Percentiles rank a stretch among this genome's conserved stretches.
These are phyloP conservation scores for Yamadazyma sp. DNA, from an alignment of 1,139 yeast species.

Conservation along the genomic window DNA sequence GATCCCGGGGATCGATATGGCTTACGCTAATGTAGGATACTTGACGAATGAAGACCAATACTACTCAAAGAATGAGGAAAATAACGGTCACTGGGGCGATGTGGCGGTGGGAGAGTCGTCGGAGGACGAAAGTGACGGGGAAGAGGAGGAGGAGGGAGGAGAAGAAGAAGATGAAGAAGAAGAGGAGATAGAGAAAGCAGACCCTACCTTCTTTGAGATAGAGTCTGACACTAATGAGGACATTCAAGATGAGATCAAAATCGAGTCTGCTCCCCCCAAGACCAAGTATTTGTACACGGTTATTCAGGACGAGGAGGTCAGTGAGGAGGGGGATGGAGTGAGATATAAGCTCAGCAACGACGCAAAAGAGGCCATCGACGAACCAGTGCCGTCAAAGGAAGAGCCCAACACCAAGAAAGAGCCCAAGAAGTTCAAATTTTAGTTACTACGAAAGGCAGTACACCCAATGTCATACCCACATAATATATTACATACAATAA, in stretches of 20 bases:
- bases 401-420: slow-evolving; percentile 3
- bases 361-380: slow-evolving; percentile 3
- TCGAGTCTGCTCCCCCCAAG: not conserved
- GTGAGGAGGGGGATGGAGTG: slow-evolving; percentile 12
- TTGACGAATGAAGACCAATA: slow-evolving; percentile 16
- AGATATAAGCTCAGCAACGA: slow-evolving; percentile 21
- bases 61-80: slow-evolving; percentile 19
- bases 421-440: slow-evolving; percentile 9
- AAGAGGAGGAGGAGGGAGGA: slow-evolving; percentile 21
- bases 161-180: slow-evolving; percentile 21
- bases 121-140: slow-evolving; percentile 32
- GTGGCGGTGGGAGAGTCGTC: slow-evolving; percentile 37
- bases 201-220: slow-evolving; percentile 13
- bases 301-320: slow-evolving; percentile 23
- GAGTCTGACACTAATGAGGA: slow-evolving; percentile 19
- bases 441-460: too few relatives aligned
- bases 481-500: too few relatives aligned
- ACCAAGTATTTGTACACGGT: slow-evolving; percentile 28
- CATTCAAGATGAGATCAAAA: slow-evolving; percentile 12
- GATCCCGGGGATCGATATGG: slow-evolving; percentile 54
- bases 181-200: slow-evolving; percentile 20
- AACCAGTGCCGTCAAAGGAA: slow-evolving; percentile 3
- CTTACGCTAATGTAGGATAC: slow-evolving; percentile 42
- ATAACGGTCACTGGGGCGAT: slow-evolving; percentile 42
- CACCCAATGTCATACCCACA: too few relatives aligned